Evolutionary conservation across 1,284 basidiomycete species (phyloP).

Genomic region (Mycena citricolor): DNA sequence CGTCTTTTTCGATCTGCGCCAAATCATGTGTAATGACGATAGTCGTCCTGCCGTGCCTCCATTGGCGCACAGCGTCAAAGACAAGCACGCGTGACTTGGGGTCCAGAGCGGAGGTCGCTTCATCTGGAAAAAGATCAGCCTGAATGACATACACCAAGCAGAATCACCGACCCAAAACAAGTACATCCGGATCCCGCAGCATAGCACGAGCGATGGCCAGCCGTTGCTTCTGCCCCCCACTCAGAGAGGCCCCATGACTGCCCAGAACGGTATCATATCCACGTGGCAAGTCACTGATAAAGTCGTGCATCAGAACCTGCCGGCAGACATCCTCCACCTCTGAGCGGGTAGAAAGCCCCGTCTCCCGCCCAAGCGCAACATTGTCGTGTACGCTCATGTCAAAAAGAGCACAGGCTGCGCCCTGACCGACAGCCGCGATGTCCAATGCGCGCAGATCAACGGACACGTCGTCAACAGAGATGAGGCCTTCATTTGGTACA

Average conservation of each 20-base stretch:
- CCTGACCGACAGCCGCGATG: constrained; percentile 77
- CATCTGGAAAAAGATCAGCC: constrained; percentile 60
- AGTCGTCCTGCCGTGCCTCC: constrained; percentile 84
- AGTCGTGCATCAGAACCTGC: constrained; percentile 85
- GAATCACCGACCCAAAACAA: constrained; percentile 79
- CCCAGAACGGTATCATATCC: constrained; percentile 88
- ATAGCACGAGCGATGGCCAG: constrained; percentile 90
- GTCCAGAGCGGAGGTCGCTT: constrained; percentile 95
- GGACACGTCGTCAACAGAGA: constrained; percentile 83
- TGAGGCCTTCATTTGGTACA: constrained; percentile 53
- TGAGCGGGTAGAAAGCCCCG: constrained; percentile 53
- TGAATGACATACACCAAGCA: constrained; percentile 2
- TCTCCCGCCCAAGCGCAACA: constrained; percentile 72
- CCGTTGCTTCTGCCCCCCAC: constrained; percentile 92
- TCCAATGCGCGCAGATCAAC: constrained; percentile 74
- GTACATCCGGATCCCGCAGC: constrained; percentile 83
- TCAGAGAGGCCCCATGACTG: constrained; percentile 72
- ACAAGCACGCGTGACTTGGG: constrained; percentile 86
- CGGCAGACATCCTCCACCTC: constrained; percentile 76
- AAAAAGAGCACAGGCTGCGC: constrained; percentile 74
- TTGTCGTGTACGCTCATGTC: constrained; percentile 88
- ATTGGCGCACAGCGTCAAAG: constrained; percentile 82
- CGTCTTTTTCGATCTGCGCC: constrained; percentile 70
- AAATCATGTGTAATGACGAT: constrained; percentile 97
- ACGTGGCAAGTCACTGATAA: constrained; percentile 77